Conservation (phyloP, 2,329 filamentous ascomycete genomes). For the Aspergillus sp. region DNA sequence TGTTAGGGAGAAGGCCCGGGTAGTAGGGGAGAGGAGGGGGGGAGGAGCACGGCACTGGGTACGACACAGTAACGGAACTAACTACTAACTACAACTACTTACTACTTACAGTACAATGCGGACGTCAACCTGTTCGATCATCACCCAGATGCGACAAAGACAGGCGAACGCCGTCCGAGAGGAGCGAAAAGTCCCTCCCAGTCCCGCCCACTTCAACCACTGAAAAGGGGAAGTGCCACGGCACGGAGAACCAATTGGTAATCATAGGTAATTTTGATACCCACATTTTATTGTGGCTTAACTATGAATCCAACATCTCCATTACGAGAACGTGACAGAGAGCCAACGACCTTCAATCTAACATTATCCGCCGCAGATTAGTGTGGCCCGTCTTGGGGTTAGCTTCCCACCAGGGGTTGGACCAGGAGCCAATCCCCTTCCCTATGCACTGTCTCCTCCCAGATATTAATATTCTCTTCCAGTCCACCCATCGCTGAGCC, state of each 20-base stretch:
- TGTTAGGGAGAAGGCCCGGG: background rate
- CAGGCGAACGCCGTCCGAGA: slow-evolving; percentile 3
- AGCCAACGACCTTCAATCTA: background rate
- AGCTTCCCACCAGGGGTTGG: slow-evolving; percentile 2
- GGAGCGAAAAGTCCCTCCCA: background rate
- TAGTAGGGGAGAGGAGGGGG: background rate
- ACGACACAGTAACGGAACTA: no score
- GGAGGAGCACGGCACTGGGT: no score
- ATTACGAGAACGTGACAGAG: background rate
- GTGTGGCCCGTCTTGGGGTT: background rate
- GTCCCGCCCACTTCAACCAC: background rate
- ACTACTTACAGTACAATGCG: background rate
- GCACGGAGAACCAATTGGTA: background rate
- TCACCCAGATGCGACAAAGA: background rate
- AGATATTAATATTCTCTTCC: slow-evolving; percentile 2
- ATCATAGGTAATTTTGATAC: background rate
- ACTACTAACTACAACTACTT: no score
- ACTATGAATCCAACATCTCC: background rate
- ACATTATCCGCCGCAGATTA: background rate
- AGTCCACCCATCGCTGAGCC: background rate
- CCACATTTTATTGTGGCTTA: background rate
- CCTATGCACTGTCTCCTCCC: background rate
- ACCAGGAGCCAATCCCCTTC: background rate
- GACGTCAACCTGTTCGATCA: slow-evolving; percentile 6
- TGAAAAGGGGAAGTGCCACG: slow-evolving; percentile 5